These are phyloP conservation scores for Salix viminalis DNA, from an alignment of 345 rosid species.

Conservation along the genomic window DNA sequence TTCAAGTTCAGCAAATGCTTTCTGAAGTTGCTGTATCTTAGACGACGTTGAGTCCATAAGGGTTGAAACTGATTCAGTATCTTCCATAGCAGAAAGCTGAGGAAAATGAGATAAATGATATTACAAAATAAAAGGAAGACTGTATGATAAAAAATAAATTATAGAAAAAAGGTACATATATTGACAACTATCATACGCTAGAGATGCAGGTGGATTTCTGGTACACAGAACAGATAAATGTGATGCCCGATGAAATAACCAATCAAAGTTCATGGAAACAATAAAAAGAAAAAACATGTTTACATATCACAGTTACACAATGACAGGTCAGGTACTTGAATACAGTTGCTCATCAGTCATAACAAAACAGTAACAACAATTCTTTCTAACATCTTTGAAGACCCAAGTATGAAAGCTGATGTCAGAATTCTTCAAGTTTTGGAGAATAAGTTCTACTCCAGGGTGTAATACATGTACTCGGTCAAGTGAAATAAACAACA, in stretches of 20 bases:
- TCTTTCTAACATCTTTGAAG: neutral
- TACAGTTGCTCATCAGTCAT: neutral
- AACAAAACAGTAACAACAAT: neutral
- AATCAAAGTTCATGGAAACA: neutral
- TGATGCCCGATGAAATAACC: neutral
- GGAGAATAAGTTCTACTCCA: neutral
- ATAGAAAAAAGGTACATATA: neutral
- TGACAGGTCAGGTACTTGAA: neutral
- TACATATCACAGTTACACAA: neutral
- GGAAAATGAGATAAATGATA: neutral
- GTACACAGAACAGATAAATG: neutral
- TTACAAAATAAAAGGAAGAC: neutral
- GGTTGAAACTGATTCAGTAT: constrained; percentile 56
- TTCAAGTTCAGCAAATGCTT: constrained; percentile 98
- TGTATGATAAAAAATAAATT: neutral
- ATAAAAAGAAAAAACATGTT: neutral
- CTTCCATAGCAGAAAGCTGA: constrained; percentile 65
- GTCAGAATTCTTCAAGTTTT: neutral
- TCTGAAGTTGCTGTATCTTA: constrained; percentile 97
- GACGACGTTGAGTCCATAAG: constrained; percentile 80
- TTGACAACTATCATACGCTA: neutral
- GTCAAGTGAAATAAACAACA: neutral
- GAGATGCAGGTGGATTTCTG: neutral
- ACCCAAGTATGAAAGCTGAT: neutral
- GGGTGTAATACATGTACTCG: neutral